Conservation (phyloP, 2,329 filamentous ascomycete species). For the Lachnellula occidentalis region DNA sequence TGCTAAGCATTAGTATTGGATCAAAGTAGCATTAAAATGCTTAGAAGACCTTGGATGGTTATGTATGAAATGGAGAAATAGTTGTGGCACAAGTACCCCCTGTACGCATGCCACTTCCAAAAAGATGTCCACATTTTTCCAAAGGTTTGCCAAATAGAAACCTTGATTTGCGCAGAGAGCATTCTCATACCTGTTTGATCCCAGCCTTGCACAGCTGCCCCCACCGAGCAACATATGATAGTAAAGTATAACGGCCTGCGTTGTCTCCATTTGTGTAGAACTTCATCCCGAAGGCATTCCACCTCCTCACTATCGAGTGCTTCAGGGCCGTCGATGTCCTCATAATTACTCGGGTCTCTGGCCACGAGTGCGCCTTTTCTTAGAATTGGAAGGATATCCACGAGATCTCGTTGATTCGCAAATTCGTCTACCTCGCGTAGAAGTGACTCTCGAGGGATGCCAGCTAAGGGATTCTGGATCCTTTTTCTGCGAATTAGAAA, state of each 20-base stretch:
- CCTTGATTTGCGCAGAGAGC: too few species aligned
- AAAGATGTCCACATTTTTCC: too few species aligned
- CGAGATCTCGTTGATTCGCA: slow-evolving; percentile 52
- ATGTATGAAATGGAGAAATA: too few species aligned
- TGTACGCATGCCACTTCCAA: too few species aligned
- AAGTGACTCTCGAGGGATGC: slow-evolving; percentile 45
- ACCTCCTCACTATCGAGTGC: slow-evolving; percentile 57
- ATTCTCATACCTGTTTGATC: slow-evolving; percentile 22
- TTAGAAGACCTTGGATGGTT: too few species aligned
- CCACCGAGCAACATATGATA: slow-evolving; percentile 61
- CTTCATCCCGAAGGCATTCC: slow-evolving; percentile 53
- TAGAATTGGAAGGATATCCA: slow-evolving; percentile 52
- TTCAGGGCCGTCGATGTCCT: slow-evolving; percentile 50
- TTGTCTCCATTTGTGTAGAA: slow-evolving; percentile 62
- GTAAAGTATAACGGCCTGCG: slow-evolving; percentile 59
- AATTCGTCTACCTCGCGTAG: slow-evolving; percentile 55
- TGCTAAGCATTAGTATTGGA: not conserved
- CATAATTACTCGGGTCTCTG: slow-evolving; percentile 60
- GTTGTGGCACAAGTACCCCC: too few species aligned
- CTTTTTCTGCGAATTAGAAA: slow-evolving; percentile 26
- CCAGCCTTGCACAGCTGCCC: slow-evolving; percentile 53
- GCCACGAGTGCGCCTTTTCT: slow-evolving; percentile 69
- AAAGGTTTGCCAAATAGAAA: too few species aligned
- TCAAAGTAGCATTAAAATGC: too few species aligned
- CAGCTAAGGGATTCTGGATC: slow-evolving; percentile 51